A percentile compares a stretch with the other conserved stretches of the same genome.
Conservation (phyloP, 768 basidiomycete genomes). For the Tulasnella calospora region DNA sequence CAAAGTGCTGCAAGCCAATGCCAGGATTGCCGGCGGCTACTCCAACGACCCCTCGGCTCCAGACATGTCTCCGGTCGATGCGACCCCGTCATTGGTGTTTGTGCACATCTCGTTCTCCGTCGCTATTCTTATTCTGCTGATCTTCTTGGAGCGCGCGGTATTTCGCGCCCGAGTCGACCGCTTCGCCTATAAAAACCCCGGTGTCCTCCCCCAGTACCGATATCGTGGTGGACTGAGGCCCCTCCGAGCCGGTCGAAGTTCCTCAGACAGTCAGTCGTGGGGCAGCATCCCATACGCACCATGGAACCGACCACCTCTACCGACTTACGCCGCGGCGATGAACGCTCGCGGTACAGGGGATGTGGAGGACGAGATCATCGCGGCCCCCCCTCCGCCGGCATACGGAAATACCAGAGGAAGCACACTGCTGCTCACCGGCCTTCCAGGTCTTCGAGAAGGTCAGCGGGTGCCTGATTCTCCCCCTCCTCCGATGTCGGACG, state of each 20-base stretch:
- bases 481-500: neutral
- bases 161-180: slow-evolving; percentile 65
- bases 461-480: neutral
- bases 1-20: slow-evolving; percentile 29
- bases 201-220: slow-evolving; percentile 36
- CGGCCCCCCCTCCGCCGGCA: slow-evolving; percentile 65
- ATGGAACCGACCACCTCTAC: slow-evolving; percentile 66
- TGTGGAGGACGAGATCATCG: slow-evolving; percentile 66
- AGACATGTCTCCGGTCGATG: slow-evolving; percentile 18
- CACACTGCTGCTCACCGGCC: slow-evolving; percentile 47
- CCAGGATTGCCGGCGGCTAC: slow-evolving; percentile 15
- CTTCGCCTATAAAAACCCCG: slow-evolving; percentile 55
- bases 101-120: slow-evolving; percentile 60
- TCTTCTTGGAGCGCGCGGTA: slow-evolving; percentile 60
- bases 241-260: slow-evolving; percentile 40
- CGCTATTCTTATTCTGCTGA: slow-evolving; percentile 47
- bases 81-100: slow-evolving; percentile 44
- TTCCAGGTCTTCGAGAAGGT: slow-evolving; percentile 10
- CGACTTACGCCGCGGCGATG: slow-evolving; percentile 67
- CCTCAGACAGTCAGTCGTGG: slow-evolving; percentile 32
- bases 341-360: slow-evolving; percentile 69
- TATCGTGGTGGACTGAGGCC: slow-evolving; percentile 9
- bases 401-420: slow-evolving; percentile 71
- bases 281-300: slow-evolving; percentile 50
- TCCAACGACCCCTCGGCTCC: neutral